Evolutionary conservation across 805 yeast genomes (phyloP).

Genomic region (Myxozyma sirexii): DNA sequence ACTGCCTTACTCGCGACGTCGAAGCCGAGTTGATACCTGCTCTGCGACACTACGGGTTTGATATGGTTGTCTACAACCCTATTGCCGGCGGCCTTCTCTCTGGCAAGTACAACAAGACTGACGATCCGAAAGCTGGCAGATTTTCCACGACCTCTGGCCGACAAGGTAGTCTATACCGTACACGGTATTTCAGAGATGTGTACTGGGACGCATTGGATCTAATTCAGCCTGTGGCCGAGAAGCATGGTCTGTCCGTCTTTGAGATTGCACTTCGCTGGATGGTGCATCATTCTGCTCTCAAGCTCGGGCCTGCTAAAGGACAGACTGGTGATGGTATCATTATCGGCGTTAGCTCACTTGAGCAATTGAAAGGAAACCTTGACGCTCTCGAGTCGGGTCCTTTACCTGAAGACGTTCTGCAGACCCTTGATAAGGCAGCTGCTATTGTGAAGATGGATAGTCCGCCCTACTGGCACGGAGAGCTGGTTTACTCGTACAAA

Average conservation of each 20-base stretch:
- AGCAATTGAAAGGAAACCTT: conserved; percentile 17
- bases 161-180: conserved; percentile 9
- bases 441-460: conserved; percentile 33
- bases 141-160: not conserved
- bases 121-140: not conserved
- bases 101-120: conserved; percentile 16
- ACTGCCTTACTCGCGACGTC: conserved; percentile 35
- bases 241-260: conserved; percentile 13
- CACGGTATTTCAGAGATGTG: conserved; percentile 20
- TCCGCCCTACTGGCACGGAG: conserved; percentile 32
- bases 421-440: conserved; percentile 38
- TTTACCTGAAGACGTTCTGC: conserved; percentile 33
- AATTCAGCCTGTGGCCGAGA: conserved; percentile 12
- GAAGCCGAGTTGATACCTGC: conserved; percentile 38
- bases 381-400: conserved; percentile 36
- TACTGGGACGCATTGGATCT: conserved; percentile 22
- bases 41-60: conserved; percentile 33
- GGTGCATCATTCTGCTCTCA: conserved; percentile 19
- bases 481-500: conserved; percentile 3
- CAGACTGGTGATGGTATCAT: conserved; percentile 23
- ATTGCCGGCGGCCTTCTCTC: conserved; percentile 27
- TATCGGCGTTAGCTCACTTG: conserved; percentile 18
- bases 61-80: conserved; percentile 37
- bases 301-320: conserved; percentile 17
- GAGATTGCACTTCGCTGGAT: conserved; percentile 28